Evolutionary conservation across 805 yeast species (phyloP), one percentile per base, ranked within the genome.

Genomic region (Yueomyces sp.): DNA sequence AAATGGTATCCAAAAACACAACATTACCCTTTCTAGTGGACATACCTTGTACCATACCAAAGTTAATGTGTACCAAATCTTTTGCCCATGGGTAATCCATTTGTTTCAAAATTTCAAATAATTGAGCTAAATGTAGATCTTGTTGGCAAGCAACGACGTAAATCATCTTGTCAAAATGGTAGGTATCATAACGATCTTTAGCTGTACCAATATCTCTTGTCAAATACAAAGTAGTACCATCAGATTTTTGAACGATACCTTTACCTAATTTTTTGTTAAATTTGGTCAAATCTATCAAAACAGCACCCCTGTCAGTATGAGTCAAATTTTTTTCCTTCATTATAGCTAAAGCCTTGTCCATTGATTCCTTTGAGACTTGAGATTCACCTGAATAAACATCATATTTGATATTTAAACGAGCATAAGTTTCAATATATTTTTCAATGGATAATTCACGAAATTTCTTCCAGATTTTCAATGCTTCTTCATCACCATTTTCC

Each of bases 11-110:
- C 57, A 92, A 74, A 74, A 92, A 92, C n/a, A 92, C 97, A 49
- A 92, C 99, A 34, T 95, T 92, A 53, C 99, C 99, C 66, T 80
- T 85, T 71, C 99, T 81, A 46, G 98, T 92, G 29, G 95, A 83
- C 99, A 92, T 92, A 55, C 98, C 98, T 59, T 77, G 83, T 42
- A 92, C 98, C 94, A 92, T 83, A 65, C 99, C 99, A 55, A 88
- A 92, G 67, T 83, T 90, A 54, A 92, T 75, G 64, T 90, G 97
- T 56, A 73, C 74, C 54, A 90, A 69, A 46, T 72, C 74, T 50
- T 76, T 68, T 41, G 95, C 88, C 96, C 96, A 92, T 49, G 77
- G 81, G 62, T 73, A 77, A 40, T 85, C 96, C 82, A 90, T 75
- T 66, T 85, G 85, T 56, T 88, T 88, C 60, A 92, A 71, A 52